Conservation (phyloP, 345 rosid genomes). For the Mallotus nudiflorus region DNA sequence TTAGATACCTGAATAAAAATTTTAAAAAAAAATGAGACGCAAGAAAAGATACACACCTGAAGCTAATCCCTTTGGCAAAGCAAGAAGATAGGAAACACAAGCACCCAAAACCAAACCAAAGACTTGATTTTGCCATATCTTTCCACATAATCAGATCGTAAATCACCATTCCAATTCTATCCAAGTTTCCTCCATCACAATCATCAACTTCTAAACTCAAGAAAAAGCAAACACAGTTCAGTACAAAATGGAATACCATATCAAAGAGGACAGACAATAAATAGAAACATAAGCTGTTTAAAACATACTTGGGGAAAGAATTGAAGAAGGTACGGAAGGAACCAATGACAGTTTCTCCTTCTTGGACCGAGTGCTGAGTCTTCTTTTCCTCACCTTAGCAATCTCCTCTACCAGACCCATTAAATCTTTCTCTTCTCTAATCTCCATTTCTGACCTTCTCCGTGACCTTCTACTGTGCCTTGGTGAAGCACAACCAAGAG, state of each 20-base stretch:
- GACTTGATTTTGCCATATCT: slow-evolving; percentile 77
- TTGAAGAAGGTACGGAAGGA: slow-evolving; percentile 45
- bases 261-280: background rate
- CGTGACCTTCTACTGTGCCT: slow-evolving; percentile 57
- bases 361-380: slow-evolving; percentile 51
- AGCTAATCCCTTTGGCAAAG: slow-evolving; percentile 70
- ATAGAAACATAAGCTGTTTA: background rate
- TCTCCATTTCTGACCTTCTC: slow-evolving; percentile 63
- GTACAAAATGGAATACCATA: slow-evolving; percentile 3
- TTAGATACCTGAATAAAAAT: slow-evolving; percentile 6
- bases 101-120: slow-evolving; percentile 90
- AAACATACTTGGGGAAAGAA: slow-evolving; percentile 50
- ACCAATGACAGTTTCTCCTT: slow-evolving; percentile 67
- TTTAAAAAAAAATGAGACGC: background rate
- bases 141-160: slow-evolving; percentile 77
- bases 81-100: slow-evolving; percentile 78
- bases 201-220: slow-evolving; percentile 46
- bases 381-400: slow-evolving; percentile 53
- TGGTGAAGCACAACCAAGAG: too few species aligned
- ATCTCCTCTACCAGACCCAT: slow-evolving; percentile 44
- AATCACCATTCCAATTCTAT: slow-evolving; percentile 49
- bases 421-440: slow-evolving; percentile 62
- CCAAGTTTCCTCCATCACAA: slow-evolving; percentile 51
- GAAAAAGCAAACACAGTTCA: background rate
- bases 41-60: slow-evolving; percentile 48